A percentile compares a stretch with the other conserved stretches of the same genome.
Conservation (phyloP, 441 rosid genomes). For the Manihot esculenta region DNA sequence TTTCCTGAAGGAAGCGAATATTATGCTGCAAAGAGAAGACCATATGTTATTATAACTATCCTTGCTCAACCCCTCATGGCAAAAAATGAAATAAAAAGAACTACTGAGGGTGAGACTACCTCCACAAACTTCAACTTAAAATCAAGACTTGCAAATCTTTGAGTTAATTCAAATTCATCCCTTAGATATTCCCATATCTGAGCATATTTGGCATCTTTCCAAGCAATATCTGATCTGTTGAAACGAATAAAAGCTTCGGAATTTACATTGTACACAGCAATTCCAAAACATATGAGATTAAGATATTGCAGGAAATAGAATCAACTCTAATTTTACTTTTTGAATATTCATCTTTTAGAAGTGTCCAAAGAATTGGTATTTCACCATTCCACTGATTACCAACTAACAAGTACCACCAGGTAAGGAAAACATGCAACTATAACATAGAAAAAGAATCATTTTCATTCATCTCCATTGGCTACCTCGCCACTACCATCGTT, state of each 20-base stretch:
- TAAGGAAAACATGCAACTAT: too few species aligned
- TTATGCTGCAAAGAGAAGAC: constrained; percentile 63
- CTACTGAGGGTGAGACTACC: constrained; percentile 37
- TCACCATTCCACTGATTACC: not conserved
- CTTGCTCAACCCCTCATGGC: not conserved
- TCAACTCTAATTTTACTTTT: not conserved
- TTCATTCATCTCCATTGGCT: too few species aligned
- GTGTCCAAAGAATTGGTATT: not conserved
- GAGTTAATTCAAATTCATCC: constrained; percentile 90
- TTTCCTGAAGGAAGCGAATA: constrained; percentile 86
- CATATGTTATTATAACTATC: not conserved
- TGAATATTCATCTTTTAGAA: not conserved
- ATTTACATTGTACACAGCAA: not conserved
- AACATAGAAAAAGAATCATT: too few species aligned
- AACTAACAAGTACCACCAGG: too few species aligned
- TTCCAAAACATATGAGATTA: not conserved
- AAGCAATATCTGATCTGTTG: constrained; percentile 90
- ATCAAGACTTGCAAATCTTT: constrained; percentile 95
- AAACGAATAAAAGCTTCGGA: constrained; percentile 18
- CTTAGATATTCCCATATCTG: constrained; percentile 97
- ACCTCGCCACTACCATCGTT: too few species aligned
- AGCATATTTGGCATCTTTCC: constrained; percentile 96
- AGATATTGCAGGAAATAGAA: not conserved
- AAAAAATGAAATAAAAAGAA: not conserved
- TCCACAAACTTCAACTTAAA: constrained; percentile 94